Percentiles rank a stretch among this genome's conserved stretches.
Evolutionary conservation across 1,139 yeast genomes (phyloP).

Genomic region (Hyphopichia burtonii): DNA sequence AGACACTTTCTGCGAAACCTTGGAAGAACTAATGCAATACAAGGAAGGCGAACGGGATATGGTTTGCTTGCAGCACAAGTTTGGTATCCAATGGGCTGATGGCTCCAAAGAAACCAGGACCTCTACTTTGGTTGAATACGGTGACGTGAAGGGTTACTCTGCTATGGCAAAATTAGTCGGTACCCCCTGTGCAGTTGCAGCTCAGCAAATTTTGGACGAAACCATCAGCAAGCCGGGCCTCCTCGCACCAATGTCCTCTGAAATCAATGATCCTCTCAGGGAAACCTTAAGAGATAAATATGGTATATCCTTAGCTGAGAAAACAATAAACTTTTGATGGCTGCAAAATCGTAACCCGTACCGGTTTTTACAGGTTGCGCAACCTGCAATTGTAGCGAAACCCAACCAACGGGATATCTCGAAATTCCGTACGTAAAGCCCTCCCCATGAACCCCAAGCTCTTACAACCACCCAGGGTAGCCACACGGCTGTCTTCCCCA

Average conservation of each 20-base stretch:
- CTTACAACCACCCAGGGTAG: too few relatives aligned
- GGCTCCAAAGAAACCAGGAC: conserved; percentile 90
- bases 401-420: too few relatives aligned
- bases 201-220: conserved; percentile 82
- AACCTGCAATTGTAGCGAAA: too few relatives aligned
- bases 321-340: too few relatives aligned
- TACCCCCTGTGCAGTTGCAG: conserved; percentile 97
- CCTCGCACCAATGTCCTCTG: conserved; percentile 90
- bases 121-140: conserved; percentile 92
- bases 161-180: conserved; percentile 99
- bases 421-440: too few relatives aligned
- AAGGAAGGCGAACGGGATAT: conserved; percentile 94
- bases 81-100: conserved; percentile 95
- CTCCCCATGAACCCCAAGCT: too few relatives aligned
- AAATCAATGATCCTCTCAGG: conserved; percentile 86
- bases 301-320: conserved; percentile 85
- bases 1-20: conserved; percentile 94
- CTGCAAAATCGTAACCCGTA: too few relatives aligned
- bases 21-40: conserved; percentile 94
- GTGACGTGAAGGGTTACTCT: conserved; percentile 90
- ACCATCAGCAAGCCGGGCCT: conserved; percentile 72
- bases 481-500: too few relatives aligned
- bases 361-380: too few relatives aligned
- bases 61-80: conserved; percentile 95
- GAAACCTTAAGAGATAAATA: conserved; percentile 87